Conservation (phyloP, 345 rosid genomes). For the Geranium brycei region DNA sequence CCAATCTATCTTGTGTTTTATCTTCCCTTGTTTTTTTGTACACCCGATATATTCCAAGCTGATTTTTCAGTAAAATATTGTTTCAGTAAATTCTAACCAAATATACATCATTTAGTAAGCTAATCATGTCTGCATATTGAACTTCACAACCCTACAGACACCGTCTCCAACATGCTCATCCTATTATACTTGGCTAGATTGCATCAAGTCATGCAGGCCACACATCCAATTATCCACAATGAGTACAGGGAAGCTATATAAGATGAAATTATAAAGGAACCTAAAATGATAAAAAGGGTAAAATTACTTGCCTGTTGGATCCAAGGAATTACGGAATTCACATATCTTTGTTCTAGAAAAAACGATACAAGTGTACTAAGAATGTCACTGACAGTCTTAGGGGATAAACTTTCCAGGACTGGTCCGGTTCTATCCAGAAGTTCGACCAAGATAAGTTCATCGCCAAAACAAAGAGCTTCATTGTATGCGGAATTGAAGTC, state of each 20-base stretch:
- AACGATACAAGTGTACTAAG: conserved; percentile 48
- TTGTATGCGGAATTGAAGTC: conserved; percentile 70
- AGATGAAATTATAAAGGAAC: conserved; percentile 1
- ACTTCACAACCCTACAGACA: no score
- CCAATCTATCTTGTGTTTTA: no score
- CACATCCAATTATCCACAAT: conserved; percentile 2
- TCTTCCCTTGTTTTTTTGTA: no score
- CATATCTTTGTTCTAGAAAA: conserved; percentile 56
- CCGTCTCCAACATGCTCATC: no score
- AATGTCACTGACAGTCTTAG: conserved; percentile 47
- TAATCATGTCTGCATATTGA: no score
- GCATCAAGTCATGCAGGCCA: neutral
- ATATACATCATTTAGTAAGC: no score
- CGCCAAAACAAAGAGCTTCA: conserved; percentile 54
- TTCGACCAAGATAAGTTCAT: conserved; percentile 60
- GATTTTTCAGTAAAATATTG: no score
- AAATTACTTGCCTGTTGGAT: conserved; percentile 64
- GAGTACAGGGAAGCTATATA: neutral
- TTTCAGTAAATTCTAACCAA: no score
- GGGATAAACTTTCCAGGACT: conserved; percentile 54
- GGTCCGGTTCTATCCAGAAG: conserved; percentile 87
- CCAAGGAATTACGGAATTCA: conserved; percentile 66
- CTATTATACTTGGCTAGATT: no score
- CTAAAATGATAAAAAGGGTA: conserved; percentile 3
- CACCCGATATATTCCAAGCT: no score